A percentile compares a stretch with the other conserved stretches of the same genome.
These are phyloP conservation scores for Leavenworthia alabamica DNA, from an alignment of 345 rosid species.

Conservation along the genomic window DNA sequence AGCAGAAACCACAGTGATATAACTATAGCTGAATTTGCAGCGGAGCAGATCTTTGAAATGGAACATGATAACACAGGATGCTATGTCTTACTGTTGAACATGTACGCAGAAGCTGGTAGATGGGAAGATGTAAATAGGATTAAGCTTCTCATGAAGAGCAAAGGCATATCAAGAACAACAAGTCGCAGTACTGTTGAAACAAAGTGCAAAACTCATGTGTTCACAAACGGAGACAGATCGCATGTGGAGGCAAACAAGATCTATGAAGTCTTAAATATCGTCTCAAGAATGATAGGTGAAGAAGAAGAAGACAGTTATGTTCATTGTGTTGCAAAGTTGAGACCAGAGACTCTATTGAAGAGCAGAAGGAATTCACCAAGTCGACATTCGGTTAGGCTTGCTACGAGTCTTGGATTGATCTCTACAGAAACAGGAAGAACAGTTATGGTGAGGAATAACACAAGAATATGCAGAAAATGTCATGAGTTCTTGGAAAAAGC, in stretches of 20 bases:
- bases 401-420: conserved; percentile 52
- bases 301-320: conserved; percentile 32
- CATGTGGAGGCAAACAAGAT: conserved; percentile 34
- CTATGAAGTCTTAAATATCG: conserved; percentile 39
- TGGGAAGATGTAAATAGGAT: conserved; percentile 57
- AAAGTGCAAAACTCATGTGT: conserved; percentile 35
- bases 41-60: conserved; percentile 35
- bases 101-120: conserved; percentile 76
- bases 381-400: conserved; percentile 55
- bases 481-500: conserved; percentile 49
- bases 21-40: conserved; percentile 55
- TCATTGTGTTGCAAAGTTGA: conserved; percentile 33
- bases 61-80: conserved; percentile 74
- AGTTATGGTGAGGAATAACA: conserved; percentile 50
- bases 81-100: conserved; percentile 55
- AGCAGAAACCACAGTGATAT: conserved; percentile 49
- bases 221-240: conserved; percentile 45
- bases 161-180: conserved; percentile 44
- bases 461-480: conserved; percentile 63
- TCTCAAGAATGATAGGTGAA: conserved; percentile 35
- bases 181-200: conserved; percentile 41
- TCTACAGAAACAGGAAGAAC: conserved; percentile 44
- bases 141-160: conserved; percentile 43
- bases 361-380: conserved; percentile 34
- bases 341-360: conserved; percentile 28